These are phyloP conservation scores for Spiraea crenata DNA, from an alignment of 331 rosid genomes.

Conservation along the genomic window DNA sequence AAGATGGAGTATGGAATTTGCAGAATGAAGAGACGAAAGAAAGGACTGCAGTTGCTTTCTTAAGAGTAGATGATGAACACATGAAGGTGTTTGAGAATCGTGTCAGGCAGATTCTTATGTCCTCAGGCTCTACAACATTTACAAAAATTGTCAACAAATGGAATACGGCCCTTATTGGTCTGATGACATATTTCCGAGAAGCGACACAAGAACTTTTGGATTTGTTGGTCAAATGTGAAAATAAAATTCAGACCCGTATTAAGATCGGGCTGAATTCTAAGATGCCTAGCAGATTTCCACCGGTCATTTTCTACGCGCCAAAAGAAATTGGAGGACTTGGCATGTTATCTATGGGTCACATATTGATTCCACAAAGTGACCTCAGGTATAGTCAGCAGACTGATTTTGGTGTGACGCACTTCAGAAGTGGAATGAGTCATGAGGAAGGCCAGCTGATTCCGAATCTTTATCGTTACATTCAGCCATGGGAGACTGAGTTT, in stretches of 20 bases:
- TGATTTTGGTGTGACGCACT: slow-evolving; percentile 97
- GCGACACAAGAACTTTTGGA: slow-evolving; percentile 96
- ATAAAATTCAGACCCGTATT: slow-evolving; percentile 95
- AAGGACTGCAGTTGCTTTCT: slow-evolving; percentile 94
- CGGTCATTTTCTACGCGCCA: slow-evolving; percentile 95
- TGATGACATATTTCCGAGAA: slow-evolving; percentile 98
- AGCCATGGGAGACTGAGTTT: slow-evolving; percentile 99
- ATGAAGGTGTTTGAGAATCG: slow-evolving; percentile 99
- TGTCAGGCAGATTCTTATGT: slow-evolving; percentile 99
- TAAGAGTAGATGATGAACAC: slow-evolving; percentile 96
- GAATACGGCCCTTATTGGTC: slow-evolving; percentile 98
- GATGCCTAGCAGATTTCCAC: slow-evolving; percentile 99
- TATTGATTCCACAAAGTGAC: slow-evolving; percentile 96
- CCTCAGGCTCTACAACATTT: slow-evolving; percentile 97
- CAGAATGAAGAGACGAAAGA: slow-evolving; percentile 97
- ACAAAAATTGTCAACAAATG: slow-evolving; percentile 97
- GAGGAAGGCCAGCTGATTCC: slow-evolving; percentile 98
- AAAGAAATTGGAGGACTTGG: slow-evolving; percentile 99
- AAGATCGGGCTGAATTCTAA: slow-evolving; percentile 97
- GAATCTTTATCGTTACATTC: slow-evolving; percentile 93
- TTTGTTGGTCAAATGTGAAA: slow-evolving; percentile 95
- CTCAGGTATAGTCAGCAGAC: slow-evolving; percentile 98
- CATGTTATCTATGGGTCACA: slow-evolving; percentile 99
- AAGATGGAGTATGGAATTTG: slow-evolving; percentile 97
- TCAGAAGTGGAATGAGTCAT: slow-evolving; percentile 99